Percentiles rank a stretch among this genome's conserved stretches.
These are phyloP conservation scores for Dactylellina leptospora DNA, from an alignment of 2,329 filamentous ascomycete species.

Conservation along the genomic window DNA sequence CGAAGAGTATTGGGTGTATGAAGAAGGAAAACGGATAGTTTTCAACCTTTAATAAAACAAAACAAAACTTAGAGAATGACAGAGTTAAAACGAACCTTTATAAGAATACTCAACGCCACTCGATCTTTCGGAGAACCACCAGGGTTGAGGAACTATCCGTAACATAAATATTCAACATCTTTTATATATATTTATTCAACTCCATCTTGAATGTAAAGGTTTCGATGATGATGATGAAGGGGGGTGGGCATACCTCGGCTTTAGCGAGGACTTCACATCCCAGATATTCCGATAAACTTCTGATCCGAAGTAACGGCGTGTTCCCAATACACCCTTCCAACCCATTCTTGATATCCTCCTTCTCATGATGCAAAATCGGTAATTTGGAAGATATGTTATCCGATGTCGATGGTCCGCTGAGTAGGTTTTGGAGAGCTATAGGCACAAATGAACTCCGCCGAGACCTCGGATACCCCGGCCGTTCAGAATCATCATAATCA, in stretches of 20 bases:
- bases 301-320: constrained; percentile 87
- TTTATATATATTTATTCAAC: no score
- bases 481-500: neutral
- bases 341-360: constrained; percentile 71
- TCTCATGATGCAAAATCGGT: constrained; percentile 14
- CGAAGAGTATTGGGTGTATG: neutral
- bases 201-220: no score
- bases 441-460: constrained; percentile 36
- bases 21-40: neutral
- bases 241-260: constrained; percentile 70
- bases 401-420: neutral
- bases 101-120: constrained; percentile 89
- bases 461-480: neutral
- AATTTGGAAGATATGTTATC: neutral
- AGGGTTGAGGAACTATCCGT: constrained; percentile 78
- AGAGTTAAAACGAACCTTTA: constrained; percentile 65
- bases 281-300: constrained; percentile 83
- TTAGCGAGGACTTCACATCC: constrained; percentile 91
- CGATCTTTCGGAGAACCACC: constrained; percentile 94
- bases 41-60: no score
- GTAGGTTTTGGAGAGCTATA: constrained; percentile 36
- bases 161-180: no score
- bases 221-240: neutral
- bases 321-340: constrained; percentile 93
- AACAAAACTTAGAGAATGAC: no score